Evolutionary conservation across 805 yeast genomes (phyloP).

Genomic region (Maudiozyma saulgeensis): DNA sequence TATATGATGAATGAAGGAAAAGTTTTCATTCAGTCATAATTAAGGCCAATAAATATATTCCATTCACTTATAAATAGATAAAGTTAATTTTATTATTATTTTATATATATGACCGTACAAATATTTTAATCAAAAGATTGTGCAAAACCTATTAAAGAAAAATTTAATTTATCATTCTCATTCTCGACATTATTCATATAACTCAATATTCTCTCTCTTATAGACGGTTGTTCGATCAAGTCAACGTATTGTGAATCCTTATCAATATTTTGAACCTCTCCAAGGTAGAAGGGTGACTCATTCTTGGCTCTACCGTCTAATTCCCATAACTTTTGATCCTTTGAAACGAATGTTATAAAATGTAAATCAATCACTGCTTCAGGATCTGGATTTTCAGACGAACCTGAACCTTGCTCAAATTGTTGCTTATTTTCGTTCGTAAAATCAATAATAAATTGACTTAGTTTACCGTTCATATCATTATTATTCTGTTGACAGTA

Average conservation of each 20-base stretch:
- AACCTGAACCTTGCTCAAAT: slow-evolving; percentile 36
- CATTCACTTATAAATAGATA: neutral
- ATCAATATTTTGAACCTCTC: slow-evolving; percentile 19
- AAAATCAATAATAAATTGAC: slow-evolving; percentile 17
- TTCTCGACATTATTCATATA: slow-evolving; percentile 53
- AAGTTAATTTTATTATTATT: neutral
- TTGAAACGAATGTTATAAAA: slow-evolving; percentile 62
- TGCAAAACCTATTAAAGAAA: slow-evolving; percentile 70
- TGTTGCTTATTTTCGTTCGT: slow-evolving; percentile 15
- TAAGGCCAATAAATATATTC: neutral
- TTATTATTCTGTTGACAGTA: slow-evolving; percentile 30
- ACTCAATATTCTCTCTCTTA: slow-evolving; percentile 49
- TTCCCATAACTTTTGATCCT: slow-evolving; percentile 58
- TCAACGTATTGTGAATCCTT: slow-evolving; percentile 31
- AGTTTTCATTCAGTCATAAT: too few species aligned
- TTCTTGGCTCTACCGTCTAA: slow-evolving; percentile 70
- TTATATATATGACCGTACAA: neutral
- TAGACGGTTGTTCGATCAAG: slow-evolving; percentile 42
- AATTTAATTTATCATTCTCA: slow-evolving; percentile 49
- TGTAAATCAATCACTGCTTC: slow-evolving; percentile 52
- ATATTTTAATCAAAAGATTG: slow-evolving; percentile 18
- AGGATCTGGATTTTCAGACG: slow-evolving; percentile 58
- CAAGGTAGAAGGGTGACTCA: slow-evolving; percentile 61
- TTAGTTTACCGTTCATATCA: slow-evolving; percentile 24
- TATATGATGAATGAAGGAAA: slow-evolving; percentile 16